Evolutionary conservation across 495 filamentous ascomycete species (phyloP), one percentile per base, ranked within the genome.

Genomic region (Daldinia caldariorum): DNA sequence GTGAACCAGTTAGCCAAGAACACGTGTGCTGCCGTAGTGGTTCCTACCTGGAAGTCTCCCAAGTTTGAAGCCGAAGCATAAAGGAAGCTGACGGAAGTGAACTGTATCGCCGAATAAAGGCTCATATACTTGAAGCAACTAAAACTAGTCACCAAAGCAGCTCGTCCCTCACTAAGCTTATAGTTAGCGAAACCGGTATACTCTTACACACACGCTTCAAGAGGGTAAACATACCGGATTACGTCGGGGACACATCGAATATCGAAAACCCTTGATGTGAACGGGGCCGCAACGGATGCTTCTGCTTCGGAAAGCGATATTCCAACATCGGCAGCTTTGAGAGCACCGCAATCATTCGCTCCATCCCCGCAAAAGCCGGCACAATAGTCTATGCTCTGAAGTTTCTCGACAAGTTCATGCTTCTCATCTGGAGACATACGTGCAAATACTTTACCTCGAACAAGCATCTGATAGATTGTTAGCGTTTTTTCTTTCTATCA

Each of bases 81-180:
- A 26, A 99, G 83, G 75, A 99, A 97, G 87, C 92, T 97, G 77
- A 99, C 96, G 2, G 93, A 91, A n/a, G 93, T 96, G 83, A 99
- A 99, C 79, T 99, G 96, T 58, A 99, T 99, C 6, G 95, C 95
- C 4, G 94, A 97, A 80, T 99, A 99, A 65, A 99, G 81, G 74
- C 93, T 97, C 96, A 99, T 99, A 78, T 94, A 99, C 79, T 99
- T 99, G 83, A 99, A 99, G 82, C 96, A 99, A 80, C 92, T 97
- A 81, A 99, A 99, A 76, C 94, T 97, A 31, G 96, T 99, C 6
- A 97, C 94, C 16, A 99, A 84, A 51, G 96, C 91, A 49, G 94
- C 94, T 65, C 96, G 89, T 4, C 96, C 96, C 83, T 99, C 96
- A 29, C 92, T 92, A 65, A 18, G 47, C 16, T 70, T 4, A 55